phyloP scores from a whole-genome alignment of 352 stramenopile genomes.

The Hyaloperonospora brassicae region DNA sequence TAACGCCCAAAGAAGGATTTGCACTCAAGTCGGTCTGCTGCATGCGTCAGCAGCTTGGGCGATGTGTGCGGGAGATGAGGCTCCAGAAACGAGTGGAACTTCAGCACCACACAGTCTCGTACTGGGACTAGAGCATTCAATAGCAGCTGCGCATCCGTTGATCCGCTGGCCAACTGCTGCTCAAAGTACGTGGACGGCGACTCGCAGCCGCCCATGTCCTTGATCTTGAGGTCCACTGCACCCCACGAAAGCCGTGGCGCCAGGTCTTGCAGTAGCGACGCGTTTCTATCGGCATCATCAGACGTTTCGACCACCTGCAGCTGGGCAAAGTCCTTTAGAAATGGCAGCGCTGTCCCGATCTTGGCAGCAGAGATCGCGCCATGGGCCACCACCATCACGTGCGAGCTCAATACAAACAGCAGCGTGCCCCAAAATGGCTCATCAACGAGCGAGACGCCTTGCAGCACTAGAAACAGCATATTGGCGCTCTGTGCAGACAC shows the following conservation, averaged over 20 bases:
- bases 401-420: slow-evolving; percentile 49
- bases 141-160: slow-evolving; percentile 47
- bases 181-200: slow-evolving; percentile 63
- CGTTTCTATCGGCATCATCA: slow-evolving; percentile 26
- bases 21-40: slow-evolving; percentile 35
- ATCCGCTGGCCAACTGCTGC: slow-evolving; percentile 36
- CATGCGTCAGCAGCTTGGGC: slow-evolving; percentile 48
- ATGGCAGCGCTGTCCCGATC: slow-evolving; percentile 38
- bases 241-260: slow-evolving; percentile 55
- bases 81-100: slow-evolving; percentile 37
- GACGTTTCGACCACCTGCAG: slow-evolving; percentile 34
- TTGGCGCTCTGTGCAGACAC: slow-evolving; percentile 43
- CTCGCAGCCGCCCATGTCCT: slow-evolving; percentile 67
- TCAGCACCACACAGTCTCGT: slow-evolving; percentile 57
- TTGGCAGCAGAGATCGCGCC: slow-evolving; percentile 32
- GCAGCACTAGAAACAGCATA: slow-evolving; percentile 45
- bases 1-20: slow-evolving; percentile 66
- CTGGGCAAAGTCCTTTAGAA: slow-evolving; percentile 40
- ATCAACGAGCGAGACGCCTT: slow-evolving; percentile 33
- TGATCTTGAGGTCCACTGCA: slow-evolving; percentile 68
- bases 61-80: slow-evolving; percentile 43
- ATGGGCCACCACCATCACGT: slow-evolving; percentile 37
- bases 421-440: slow-evolving; percentile 63
- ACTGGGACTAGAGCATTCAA: slow-evolving; percentile 30
- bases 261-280: slow-evolving; percentile 40